phyloP scores from a whole-genome alignment of 2,329 filamentous ascomycete genomes.

The Trichophyton equinum region DNA sequence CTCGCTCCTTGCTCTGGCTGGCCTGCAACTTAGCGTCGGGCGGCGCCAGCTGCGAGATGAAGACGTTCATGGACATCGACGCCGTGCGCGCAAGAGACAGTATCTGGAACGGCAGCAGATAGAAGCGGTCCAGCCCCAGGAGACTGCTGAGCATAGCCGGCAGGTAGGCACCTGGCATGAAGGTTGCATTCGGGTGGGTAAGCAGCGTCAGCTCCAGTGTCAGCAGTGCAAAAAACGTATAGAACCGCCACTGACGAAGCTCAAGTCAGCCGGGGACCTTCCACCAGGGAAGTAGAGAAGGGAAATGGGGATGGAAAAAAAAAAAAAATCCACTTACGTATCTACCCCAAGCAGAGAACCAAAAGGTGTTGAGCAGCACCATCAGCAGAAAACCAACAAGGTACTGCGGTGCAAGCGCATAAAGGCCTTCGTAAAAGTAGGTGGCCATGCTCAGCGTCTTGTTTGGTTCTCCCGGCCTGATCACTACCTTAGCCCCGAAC shows the following conservation, averaged over 20 bases:
- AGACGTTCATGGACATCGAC: constrained; percentile 68
- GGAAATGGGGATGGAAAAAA: background rate
- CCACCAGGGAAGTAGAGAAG: too few species aligned
- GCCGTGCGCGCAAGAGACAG: constrained; percentile 63
- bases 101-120: constrained; percentile 67
- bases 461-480: constrained; percentile 36
- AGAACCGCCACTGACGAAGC: constrained; percentile 35
- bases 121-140: constrained; percentile 36
- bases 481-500: constrained; percentile 60
- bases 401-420: constrained; percentile 29
- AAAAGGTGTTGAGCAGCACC: constrained; percentile 28
- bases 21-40: constrained; percentile 39
- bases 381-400: constrained; percentile 26
- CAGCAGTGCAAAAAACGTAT: constrained; percentile 42
- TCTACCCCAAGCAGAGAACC: constrained; percentile 32
- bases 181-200: constrained; percentile 37
- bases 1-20: constrained; percentile 14
- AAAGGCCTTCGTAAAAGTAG: constrained; percentile 57
- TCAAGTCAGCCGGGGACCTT: too few species aligned
- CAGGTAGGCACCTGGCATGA: constrained; percentile 26
- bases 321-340: constrained; percentile 31
- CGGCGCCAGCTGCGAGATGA: constrained; percentile 67
- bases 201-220: constrained; percentile 46
- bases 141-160: constrained; percentile 20
- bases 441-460: constrained; percentile 51